Evolutionary conservation across 1,284 basidiomycete genomes (phyloP).

Genomic region (Trametes hirsuta): DNA sequence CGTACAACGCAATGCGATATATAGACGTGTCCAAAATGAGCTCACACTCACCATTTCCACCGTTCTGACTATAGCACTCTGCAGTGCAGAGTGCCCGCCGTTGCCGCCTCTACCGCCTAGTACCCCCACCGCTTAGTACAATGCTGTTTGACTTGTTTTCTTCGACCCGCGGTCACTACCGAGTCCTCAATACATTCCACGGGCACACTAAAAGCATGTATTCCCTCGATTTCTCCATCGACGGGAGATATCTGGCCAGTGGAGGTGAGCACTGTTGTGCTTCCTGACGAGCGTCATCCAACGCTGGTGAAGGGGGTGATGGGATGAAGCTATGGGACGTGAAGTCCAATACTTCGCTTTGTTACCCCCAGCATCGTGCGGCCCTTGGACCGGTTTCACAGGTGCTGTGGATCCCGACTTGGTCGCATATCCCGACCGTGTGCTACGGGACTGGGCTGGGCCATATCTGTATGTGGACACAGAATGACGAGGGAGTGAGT

Average conservation of each 20-base stretch:
- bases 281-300: background rate
- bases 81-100: no score
- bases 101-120: no score
- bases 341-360: background rate
- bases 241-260: background rate
- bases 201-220: no score
- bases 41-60: no score
- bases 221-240: background rate
- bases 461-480: background rate
- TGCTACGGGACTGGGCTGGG: slow-evolving; percentile 4
- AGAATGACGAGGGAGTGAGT: background rate
- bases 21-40: no score
- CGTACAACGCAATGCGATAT: no score
- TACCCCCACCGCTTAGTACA: no score
- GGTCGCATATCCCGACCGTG: background rate
- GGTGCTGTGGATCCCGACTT: background rate
- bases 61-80: no score
- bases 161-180: no score
- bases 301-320: background rate
- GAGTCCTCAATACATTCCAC: no score
- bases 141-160: no score
- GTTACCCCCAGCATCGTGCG: background rate
- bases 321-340: background rate
- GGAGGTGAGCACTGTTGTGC: background rate
- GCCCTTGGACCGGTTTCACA: background rate